Evolutionary conservation across 129 eudicot genomes (phyloP), one percentile per base, ranked within the genome.

Genomic region (Logfia minima): DNA sequence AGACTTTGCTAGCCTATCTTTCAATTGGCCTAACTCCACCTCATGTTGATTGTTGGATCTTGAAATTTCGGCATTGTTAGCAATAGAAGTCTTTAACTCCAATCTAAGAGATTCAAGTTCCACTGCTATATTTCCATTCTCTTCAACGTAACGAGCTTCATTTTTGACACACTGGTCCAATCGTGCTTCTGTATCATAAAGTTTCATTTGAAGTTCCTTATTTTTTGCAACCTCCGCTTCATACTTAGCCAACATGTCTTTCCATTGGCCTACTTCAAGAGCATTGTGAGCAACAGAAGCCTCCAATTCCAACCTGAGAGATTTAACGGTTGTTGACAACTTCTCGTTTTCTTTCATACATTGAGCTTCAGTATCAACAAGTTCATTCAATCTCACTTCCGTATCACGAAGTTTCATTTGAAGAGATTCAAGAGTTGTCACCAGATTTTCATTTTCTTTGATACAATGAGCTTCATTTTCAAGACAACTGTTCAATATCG

Each of bases 231-330:
- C 31, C 66, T 72, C 83, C 13, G 58, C 16, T 55, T 76, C 87
- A 39, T 84, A 71, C 71, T 68, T 79, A 0, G 60, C 60, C 74
- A 87, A 41, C 75, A 56, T 53, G 75, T 70, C 78, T 62, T 76
- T 52, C 80, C 53, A 18, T 52, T 66, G 52, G 23, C 55, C 53
- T 3, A 84, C 72, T 81, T 86, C 84, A 55, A 34, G 35, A 48
- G 48, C 62, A 66, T 78, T 70, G 22, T 80, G 77, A 8, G 80
- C 83, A 76, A 53, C 39, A 68, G 83, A 85, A 19, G 68, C 82
- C 80, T 87, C 83, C 28, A 85, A 79, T 61, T 93, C 87, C 21
- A 81, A 83, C 52, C 64, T 84, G 19, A 88, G 75, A 59, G 79
- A 82, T 26, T 88, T 75, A 61, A 85, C 53, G 70, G 48, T 39